These are phyloP conservation scores for Pseudogymnoascus sp. DNA, from an alignment of 2,329 filamentous ascomycete species.

Conservation along the genomic window DNA sequence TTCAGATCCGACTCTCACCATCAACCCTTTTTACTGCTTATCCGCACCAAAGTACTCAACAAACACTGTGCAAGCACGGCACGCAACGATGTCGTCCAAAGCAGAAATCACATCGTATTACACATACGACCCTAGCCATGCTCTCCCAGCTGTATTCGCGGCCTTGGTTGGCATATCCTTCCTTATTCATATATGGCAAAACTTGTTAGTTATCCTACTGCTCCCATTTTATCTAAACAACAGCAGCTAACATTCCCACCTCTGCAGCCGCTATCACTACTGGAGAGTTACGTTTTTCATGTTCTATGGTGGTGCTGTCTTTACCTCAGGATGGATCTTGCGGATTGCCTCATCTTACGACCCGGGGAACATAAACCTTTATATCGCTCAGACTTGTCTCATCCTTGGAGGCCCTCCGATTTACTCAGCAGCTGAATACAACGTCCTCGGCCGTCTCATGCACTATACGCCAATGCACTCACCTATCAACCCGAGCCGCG, in stretches of 20 bases:
- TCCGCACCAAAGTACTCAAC: not conserved
- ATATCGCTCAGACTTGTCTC: slow-evolving; percentile 30
- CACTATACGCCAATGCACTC: slow-evolving; percentile 33
- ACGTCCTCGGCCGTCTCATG: slow-evolving; percentile 31
- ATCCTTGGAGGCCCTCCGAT: slow-evolving; percentile 31
- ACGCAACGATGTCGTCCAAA: not conserved
- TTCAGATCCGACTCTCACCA: not conserved
- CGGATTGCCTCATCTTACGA: slow-evolving; percentile 27
- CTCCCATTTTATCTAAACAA: not conserved
- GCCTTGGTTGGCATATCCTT: slow-evolving; percentile 28
- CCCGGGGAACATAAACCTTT: slow-evolving; percentile 26
- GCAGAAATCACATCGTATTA: slow-evolving; percentile 16
- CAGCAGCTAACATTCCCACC: not conserved
- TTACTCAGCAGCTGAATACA: slow-evolving; percentile 33
- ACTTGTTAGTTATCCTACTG: slow-evolving; percentile 24
- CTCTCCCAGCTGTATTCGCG: slow-evolving; percentile 29
- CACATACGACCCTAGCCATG: slow-evolving; percentile 28
- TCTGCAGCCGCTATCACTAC: slow-evolving; percentile 25
- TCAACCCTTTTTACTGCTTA: not conserved
- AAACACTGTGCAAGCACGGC: not conserved
- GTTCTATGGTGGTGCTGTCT: slow-evolving; percentile 30
- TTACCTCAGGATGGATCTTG: slow-evolving; percentile 32
- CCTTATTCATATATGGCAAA: slow-evolving; percentile 28
- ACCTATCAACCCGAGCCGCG: slow-evolving; percentile 30
- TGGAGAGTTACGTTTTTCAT: slow-evolving; percentile 33